These are phyloP conservation scores for Eimeria praecox DNA, from an alignment of 169 alveolate genomes.

Conservation along the genomic window DNA sequence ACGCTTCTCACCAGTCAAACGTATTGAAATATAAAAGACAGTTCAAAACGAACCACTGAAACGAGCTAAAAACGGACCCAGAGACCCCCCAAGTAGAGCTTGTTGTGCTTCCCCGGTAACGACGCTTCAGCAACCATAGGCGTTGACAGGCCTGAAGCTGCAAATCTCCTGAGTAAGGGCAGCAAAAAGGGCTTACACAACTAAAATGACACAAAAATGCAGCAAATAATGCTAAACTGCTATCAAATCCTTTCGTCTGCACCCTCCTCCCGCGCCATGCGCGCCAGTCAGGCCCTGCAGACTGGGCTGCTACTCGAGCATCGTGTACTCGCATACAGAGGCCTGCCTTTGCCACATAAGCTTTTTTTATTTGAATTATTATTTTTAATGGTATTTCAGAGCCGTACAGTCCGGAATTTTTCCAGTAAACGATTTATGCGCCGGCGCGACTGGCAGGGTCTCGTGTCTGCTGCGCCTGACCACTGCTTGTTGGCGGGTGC, in stretches of 20 bases:
- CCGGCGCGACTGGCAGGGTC: neutral
- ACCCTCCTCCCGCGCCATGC: conserved; percentile 10
- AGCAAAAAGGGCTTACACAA: neutral
- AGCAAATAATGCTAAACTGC: neutral
- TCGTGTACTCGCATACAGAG: neutral
- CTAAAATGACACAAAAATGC: neutral
- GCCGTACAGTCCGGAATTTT: neutral
- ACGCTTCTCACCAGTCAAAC: neutral
- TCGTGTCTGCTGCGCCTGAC: neutral
- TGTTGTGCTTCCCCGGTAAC: neutral
- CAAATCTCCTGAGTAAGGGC: neutral
- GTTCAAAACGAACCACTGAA: neutral
- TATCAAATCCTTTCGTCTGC: neutral
- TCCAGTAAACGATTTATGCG: neutral
- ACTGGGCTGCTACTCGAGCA: neutral
- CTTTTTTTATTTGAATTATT: neutral
- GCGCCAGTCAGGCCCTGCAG: conserved; percentile 39
- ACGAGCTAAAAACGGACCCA: neutral
- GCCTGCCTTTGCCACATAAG: neutral
- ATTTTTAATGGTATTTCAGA: neutral
- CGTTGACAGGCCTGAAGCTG: neutral
- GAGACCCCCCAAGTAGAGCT: neutral
- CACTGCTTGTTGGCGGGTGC: neutral
- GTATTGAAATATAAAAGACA: neutral
- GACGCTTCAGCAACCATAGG: neutral